A percentile compares a stretch with the other conserved stretches of the same genome.
Evolutionary conservation across 2,329 filamentous ascomycete species (phyloP).

Genomic region (Furcasterigmium furcatum): DNA sequence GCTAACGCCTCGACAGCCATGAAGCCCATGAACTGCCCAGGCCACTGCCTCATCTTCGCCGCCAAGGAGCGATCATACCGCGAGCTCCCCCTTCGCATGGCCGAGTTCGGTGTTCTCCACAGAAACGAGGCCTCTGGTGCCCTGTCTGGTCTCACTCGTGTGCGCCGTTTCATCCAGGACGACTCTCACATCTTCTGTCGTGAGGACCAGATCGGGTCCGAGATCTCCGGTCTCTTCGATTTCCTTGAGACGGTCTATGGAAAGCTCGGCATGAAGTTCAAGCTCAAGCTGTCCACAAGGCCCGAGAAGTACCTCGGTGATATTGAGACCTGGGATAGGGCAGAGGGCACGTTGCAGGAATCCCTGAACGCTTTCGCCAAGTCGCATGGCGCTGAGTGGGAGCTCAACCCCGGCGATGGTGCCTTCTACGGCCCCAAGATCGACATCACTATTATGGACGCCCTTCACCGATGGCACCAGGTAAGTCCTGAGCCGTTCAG

Average conservation of each 20-base stretch:
- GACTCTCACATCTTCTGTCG: constrained; percentile 96
- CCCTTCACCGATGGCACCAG: constrained; percentile 50
- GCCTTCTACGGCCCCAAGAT: constrained; percentile 99
- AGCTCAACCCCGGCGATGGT: constrained; percentile 89
- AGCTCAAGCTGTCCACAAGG: constrained; percentile 89
- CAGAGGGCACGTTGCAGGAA: constrained; percentile 75
- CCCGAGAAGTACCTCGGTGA: constrained; percentile 87
- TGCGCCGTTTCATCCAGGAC: constrained; percentile 92
- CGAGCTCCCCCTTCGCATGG: constrained; percentile 87
- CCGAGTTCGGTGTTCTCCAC: constrained; percentile 94
- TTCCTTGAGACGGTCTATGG: constrained; percentile 75
- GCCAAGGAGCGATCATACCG: constrained; percentile 83
- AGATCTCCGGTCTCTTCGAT: constrained; percentile 82
- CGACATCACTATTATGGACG: constrained; percentile 91
- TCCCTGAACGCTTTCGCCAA: constrained; percentile 75
- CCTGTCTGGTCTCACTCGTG: constrained; percentile 84
- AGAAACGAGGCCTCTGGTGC: constrained; percentile 94
- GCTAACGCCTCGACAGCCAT: constrained; percentile 50
- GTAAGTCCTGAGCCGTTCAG: too few relatives aligned
- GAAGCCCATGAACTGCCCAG: constrained; percentile 98
- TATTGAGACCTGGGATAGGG: constrained; percentile 82
- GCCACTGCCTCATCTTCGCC: constrained; percentile 84
- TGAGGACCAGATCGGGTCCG: constrained; percentile 68
- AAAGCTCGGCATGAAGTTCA: constrained; percentile 69
- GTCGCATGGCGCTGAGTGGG: constrained; percentile 64